Evolutionary conservation across 1,284 basidiomycete species (phyloP).

Genomic region (Sporisorium scitamineum): DNA sequence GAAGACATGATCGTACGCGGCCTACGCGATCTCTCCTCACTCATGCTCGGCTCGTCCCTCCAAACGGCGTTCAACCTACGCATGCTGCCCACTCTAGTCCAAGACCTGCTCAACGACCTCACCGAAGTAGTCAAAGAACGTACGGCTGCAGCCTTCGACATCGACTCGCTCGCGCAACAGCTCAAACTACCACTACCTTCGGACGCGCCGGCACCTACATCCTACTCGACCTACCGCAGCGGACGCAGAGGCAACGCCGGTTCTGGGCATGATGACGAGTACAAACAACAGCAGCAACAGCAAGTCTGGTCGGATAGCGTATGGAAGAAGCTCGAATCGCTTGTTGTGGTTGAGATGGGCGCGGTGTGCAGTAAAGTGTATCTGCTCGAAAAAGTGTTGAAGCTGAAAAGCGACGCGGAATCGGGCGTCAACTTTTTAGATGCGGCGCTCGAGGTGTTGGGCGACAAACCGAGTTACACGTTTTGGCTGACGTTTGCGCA

Average conservation of each 20-base stretch:
- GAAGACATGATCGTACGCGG: slow-evolving; percentile 62
- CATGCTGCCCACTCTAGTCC: slow-evolving; percentile 84
- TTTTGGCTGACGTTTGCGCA: slow-evolving; percentile 87
- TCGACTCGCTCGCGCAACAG: slow-evolving; percentile 85
- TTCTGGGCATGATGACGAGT: slow-evolving; percentile 82
- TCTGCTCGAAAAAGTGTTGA: slow-evolving; percentile 90
- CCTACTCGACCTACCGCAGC: slow-evolving; percentile 28
- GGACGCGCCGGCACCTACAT: not conserved
- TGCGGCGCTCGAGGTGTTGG: slow-evolving; percentile 77
- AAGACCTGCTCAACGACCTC: slow-evolving; percentile 82
- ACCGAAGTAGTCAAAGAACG: slow-evolving; percentile 83
- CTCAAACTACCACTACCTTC: slow-evolving; percentile 70
- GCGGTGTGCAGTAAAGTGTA: slow-evolving; percentile 83
- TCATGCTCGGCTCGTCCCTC: slow-evolving; percentile 86
- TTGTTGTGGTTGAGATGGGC: slow-evolving; percentile 85
- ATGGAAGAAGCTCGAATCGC: slow-evolving; percentile 83
- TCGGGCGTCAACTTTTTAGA: slow-evolving; percentile 86
- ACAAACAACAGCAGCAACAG: slow-evolving; percentile 76
- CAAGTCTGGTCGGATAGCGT: slow-evolving; percentile 79
- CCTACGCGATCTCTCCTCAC: slow-evolving; percentile 50
- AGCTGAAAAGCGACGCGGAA: slow-evolving; percentile 76
- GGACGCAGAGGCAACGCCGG: slow-evolving; percentile 62
- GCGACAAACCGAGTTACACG: slow-evolving; percentile 86
- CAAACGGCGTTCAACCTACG: slow-evolving; percentile 94
- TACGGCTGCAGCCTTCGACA: slow-evolving; percentile 85